Percentiles rank a stretch among this genome's conserved stretches.
These are phyloP conservation scores for Alternaria tenuissima DNA, from an alignment of 2,329 filamentous ascomycete genomes.

Conservation along the genomic window DNA sequence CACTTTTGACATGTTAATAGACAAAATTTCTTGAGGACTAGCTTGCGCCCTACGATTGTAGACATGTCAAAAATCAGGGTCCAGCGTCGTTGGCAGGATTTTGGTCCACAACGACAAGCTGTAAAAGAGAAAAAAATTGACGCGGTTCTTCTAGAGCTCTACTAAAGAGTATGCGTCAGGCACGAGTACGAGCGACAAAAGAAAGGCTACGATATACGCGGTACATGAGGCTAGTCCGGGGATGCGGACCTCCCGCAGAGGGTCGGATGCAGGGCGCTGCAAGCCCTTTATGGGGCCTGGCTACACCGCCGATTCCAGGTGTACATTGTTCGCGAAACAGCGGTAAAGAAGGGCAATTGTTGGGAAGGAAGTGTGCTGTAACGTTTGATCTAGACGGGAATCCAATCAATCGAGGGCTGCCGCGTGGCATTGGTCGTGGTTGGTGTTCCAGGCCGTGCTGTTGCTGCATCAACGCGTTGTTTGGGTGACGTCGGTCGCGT, in stretches of 20 bases:
- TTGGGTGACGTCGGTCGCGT: slow-evolving; percentile 23
- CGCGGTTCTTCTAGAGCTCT: neutral
- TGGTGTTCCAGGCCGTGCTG: slow-evolving; percentile 9
- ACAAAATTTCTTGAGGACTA: neutral
- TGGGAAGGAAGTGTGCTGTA: neutral
- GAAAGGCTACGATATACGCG: neutral
- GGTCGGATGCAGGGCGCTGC: neutral
- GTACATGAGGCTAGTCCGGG: neutral
- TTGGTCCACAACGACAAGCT: neutral
- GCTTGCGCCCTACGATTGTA: neutral
- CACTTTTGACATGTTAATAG: neutral
- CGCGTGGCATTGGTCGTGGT: slow-evolving; percentile 8
- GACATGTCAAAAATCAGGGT: neutral
- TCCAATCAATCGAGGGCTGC: slow-evolving; percentile 10
- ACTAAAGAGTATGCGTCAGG: neutral
- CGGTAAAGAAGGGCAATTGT: slow-evolving; percentile 1
- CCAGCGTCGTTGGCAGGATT: neutral
- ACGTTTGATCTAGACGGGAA: neutral
- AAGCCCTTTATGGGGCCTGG: slow-evolving; percentile 1
- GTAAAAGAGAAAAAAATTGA: neutral
- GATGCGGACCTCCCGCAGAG: neutral
- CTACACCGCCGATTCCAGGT: neutral
- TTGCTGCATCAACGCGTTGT: slow-evolving; percentile 31
- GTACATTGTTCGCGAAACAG: neutral
- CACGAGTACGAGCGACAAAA: neutral